Evolutionary conservation across 768 basidiomycete species (phyloP).

Genomic region (Rubroboletus pulcherrimus): DNA sequence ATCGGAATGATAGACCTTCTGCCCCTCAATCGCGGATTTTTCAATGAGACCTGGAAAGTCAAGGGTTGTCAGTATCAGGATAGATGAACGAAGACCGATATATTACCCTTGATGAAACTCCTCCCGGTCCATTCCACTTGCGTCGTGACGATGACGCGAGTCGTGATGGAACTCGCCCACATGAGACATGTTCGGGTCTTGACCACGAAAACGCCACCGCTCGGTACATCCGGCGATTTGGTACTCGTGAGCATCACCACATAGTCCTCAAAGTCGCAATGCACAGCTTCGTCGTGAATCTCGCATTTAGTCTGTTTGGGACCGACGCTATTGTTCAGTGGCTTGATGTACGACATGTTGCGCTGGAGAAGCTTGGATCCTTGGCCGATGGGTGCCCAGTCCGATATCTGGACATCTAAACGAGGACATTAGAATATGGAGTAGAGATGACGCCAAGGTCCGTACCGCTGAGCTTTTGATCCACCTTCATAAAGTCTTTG

Average conservation of each 20-base stretch:
- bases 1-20: slow-evolving; percentile 80
- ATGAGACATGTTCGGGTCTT: slow-evolving; percentile 94
- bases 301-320: slow-evolving; percentile 97
- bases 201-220: slow-evolving; percentile 87
- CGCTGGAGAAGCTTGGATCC: slow-evolving; percentile 71
- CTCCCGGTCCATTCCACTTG: slow-evolving; percentile 95
- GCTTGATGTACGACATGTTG: slow-evolving; percentile 97
- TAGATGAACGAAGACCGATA: neutral
- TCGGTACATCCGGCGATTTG: slow-evolving; percentile 90
- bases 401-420: slow-evolving; percentile 90
- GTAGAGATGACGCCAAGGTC: neutral
- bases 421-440: neutral
- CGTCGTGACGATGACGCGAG: slow-evolving; percentile 81
- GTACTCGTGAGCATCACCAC: slow-evolving; percentile 86
- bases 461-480: slow-evolving; percentile 86
- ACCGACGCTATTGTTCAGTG: slow-evolving; percentile 80
- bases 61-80: neutral
- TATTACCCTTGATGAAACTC: slow-evolving; percentile 89
- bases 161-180: slow-evolving; percentile 82
- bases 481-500: slow-evolving; percentile 87
- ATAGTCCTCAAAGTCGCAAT: slow-evolving; percentile 81
- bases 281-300: slow-evolving; percentile 78
- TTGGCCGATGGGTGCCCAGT: slow-evolving; percentile 74
- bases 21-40: slow-evolving; percentile 85
- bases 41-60: slow-evolving; percentile 80